These are phyloP conservation scores for Tolypocladium paradoxum DNA, from an alignment of 2,329 filamentous ascomycete species.

Conservation along the genomic window DNA sequence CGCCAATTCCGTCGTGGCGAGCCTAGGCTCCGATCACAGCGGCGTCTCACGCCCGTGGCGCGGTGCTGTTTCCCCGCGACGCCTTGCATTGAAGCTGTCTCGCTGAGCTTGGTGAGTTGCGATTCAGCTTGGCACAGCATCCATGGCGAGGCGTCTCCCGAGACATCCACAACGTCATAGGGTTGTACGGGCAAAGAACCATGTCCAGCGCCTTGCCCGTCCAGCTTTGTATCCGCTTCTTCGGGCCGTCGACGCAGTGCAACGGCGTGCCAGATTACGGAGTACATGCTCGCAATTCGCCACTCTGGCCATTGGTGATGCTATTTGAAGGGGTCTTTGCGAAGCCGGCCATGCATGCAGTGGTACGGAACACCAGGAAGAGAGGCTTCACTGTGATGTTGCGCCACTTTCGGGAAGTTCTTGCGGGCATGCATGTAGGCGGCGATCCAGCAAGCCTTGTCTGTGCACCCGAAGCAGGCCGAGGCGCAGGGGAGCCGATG, in stretches of 20 bases:
- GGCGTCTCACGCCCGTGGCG: no score
- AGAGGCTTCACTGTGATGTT: not conserved
- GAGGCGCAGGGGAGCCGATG: not conserved
- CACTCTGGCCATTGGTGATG: not conserved
- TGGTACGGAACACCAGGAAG: not conserved
- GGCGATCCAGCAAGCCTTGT: not conserved
- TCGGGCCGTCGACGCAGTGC: not conserved
- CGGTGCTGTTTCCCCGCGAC: not conserved
- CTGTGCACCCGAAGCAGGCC: not conserved
- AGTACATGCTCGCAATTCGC: not conserved
- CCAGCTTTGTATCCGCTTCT: not conserved
- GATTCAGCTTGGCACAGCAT: not conserved
- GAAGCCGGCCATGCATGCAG: not conserved
- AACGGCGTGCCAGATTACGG: not conserved
- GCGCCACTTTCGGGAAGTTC: not conserved
- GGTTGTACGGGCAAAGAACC: not conserved
- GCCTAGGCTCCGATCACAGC: not conserved
- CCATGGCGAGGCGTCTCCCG: not conserved
- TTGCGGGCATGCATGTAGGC: not conserved
- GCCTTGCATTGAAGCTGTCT: not conserved
- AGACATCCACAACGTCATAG: not conserved
- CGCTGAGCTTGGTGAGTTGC: not conserved
- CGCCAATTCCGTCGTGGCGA: not conserved
- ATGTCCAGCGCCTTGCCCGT: not conserved
- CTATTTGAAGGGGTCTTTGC: not conserved